Percentiles rank a stretch among this genome's conserved stretches.
Conservation (phyloP, 331 rosid species). For the Acacia concinna region DNA sequence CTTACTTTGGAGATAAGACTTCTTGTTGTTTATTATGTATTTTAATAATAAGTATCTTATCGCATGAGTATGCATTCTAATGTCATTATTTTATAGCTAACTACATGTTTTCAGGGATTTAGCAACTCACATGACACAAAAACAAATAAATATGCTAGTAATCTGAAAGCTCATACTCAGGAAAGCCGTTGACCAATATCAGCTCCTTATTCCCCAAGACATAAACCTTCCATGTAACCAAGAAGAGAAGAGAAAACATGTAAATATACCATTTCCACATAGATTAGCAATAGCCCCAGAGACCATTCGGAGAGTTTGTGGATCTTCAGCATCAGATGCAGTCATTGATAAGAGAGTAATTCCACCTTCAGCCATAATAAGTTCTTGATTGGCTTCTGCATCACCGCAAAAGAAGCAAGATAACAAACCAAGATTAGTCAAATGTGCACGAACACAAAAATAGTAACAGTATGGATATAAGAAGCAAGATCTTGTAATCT, state of each 20-base stretch:
- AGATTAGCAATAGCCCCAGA: slow-evolving; percentile 97
- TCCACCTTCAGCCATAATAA: slow-evolving; percentile 91
- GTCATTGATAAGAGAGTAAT: slow-evolving; percentile 83
- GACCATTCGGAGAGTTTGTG: slow-evolving; percentile 98
- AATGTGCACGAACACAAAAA: slow-evolving; percentile 3
- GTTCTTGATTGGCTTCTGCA: slow-evolving; percentile 95
- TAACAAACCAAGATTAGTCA: slow-evolving; percentile 27
- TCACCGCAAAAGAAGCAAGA: slow-evolving; percentile 39
- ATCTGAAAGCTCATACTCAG: background rate
- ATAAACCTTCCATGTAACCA: background rate
- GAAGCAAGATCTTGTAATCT: slow-evolving; percentile 28
- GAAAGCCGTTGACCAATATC: background rate
- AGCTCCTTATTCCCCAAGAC: background rate
- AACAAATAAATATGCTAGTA: background rate
- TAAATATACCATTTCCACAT: slow-evolving; percentile 84
- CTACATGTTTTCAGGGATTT: background rate
- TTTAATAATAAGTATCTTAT: background rate
- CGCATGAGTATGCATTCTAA: background rate
- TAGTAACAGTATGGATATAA: slow-evolving; percentile 25
- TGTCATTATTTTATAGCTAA: background rate
- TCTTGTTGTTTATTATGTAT: no score
- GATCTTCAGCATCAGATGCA: slow-evolving; percentile 97
- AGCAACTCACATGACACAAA: background rate
- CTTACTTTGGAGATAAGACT: background rate
- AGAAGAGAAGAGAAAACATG: background rate